These are phyloP conservation scores for Pestalotiopsis sp. DNA, from an alignment of 2,329 filamentous ascomycete genomes.

Conservation along the genomic window DNA sequence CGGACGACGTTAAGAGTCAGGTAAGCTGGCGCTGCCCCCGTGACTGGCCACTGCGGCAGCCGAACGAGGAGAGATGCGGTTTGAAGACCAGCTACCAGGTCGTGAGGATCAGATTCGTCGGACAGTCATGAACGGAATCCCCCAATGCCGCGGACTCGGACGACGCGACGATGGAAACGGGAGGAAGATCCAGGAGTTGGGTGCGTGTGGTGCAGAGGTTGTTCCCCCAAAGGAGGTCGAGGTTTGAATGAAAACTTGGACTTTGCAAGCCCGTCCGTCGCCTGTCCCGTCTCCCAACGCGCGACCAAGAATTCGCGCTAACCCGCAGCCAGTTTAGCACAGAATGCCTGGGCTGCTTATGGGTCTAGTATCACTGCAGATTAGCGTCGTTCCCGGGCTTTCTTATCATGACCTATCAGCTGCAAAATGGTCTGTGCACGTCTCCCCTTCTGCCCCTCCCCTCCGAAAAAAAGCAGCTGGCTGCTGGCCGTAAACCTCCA, in stretches of 20 bases:
- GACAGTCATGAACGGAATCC: background rate
- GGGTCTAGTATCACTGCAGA: background rate
- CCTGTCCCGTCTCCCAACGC: conserved; percentile 3
- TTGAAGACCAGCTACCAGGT: background rate
- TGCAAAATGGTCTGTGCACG: background rate
- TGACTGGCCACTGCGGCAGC: background rate
- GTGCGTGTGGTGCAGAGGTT: background rate
- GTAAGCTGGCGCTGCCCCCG: conserved; percentile 10
- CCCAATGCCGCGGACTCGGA: background rate
- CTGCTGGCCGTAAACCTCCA: background rate
- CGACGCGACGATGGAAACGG: background rate
- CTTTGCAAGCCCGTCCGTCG: background rate
- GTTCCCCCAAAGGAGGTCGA: conserved; percentile 4
- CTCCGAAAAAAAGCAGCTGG: background rate
- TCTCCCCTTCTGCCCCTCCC: background rate
- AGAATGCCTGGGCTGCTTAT: background rate
- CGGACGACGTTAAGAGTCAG: background rate
- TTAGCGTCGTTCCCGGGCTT: background rate
- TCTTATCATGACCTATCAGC: conserved; percentile 2
- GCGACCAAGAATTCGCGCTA: conserved; percentile 2
- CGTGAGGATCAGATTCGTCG: background rate
- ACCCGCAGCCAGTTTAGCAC: background rate
- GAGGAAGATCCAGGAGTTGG: background rate
- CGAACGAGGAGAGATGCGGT: background rate
- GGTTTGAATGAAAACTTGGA: conserved; percentile 7